phyloP scores from a whole-genome alignment of 2,329 filamentous ascomycete species.

The Fusarium nygamai region DNA sequence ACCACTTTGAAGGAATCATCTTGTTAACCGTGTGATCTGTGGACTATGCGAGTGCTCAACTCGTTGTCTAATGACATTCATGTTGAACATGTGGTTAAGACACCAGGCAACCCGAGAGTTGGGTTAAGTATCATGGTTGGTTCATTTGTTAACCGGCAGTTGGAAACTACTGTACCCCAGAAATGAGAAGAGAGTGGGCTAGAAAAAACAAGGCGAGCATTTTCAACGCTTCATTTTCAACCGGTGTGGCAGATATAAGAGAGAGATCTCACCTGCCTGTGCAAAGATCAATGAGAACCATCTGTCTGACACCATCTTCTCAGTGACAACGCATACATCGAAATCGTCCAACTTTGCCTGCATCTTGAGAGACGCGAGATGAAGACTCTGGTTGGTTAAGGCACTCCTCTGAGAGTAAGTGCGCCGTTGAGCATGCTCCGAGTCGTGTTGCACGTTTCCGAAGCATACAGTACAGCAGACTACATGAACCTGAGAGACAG shows the following conservation, averaged over 20 bases:
- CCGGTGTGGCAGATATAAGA: slow-evolving; percentile 27
- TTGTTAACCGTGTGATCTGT: slow-evolving; percentile 16
- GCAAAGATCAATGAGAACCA: slow-evolving; percentile 8
- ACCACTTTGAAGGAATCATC: neutral
- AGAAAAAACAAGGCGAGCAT: slow-evolving; percentile 28
- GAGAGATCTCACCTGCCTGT: slow-evolving; percentile 21
- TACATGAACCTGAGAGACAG: neutral
- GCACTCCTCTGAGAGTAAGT: neutral
- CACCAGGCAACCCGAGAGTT: slow-evolving; percentile 13
- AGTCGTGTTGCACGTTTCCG: slow-evolving; percentile 13
- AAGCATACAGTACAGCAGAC: neutral
- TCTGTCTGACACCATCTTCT: slow-evolving; percentile 29
- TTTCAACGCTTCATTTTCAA: slow-evolving; percentile 14
- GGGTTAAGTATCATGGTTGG: slow-evolving; percentile 25
- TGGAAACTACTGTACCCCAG: slow-evolving; percentile 8
- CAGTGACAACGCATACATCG: slow-evolving; percentile 34
- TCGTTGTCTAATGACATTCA: neutral
- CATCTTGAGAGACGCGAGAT: slow-evolving; percentile 26
- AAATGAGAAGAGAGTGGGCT: neutral
- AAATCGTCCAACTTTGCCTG: slow-evolving; percentile 30
- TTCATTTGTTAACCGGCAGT: slow-evolving; percentile 9
- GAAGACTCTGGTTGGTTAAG: slow-evolving; percentile 15
- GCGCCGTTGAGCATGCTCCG: slow-evolving; percentile 7
- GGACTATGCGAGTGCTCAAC: slow-evolving; percentile 27
- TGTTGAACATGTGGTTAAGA: slow-evolving; percentile 15